Evolutionary conservation across 805 yeast genomes (phyloP), one percentile per base, ranked within the genome.

Genomic region (Candida ponderosae): DNA sequence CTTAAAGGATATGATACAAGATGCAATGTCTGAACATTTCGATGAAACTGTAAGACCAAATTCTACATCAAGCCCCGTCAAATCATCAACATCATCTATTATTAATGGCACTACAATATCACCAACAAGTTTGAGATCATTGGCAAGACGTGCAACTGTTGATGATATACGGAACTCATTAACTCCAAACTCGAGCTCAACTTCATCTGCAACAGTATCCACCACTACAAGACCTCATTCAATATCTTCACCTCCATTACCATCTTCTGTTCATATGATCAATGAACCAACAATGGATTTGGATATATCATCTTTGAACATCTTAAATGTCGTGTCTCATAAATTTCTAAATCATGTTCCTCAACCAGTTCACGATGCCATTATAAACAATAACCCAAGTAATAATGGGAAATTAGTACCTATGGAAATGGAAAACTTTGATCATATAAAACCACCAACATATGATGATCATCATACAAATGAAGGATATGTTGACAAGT

Each of bases 391-490:
- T 14, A 36, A 35, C 2, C 35, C 28, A 2, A 24, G 26, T 13
- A 14, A 33, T 18, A 30, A 19, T 4, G 38, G 38, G 2, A 33
- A 32, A 6, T 33, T 40, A 4, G 49, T 44, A 1, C 74, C 75
- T 1, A 63, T 72, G 27, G 77, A 72, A 44, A 56, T 72, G 50
- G 70, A 66, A 18, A 48, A 43, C 29, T 53, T 53, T 33, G 56
- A 48, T 19, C 44, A 42, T 31, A 40, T 41, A 8, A 59, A 56
- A 34, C 63, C 65, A 4, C 66, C 66, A 5, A 48, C 63, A 1
- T 46, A 34, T 18, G 13, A 59, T 11, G 36, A 20, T 11, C 16
- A 4, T 7, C 29, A 23, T 9, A 21, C 26, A 7, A 24, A 38
- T 2, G 36, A 36, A 16, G 53, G 51, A 3, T 50, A 62, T 27